These are phyloP conservation scores for Helianthus annuus DNA, from an alignment of 129 eudicot species.

Conservation along the genomic window HanXRQr2.0-SUNRISE NC_035447.2:20621881-20622380, in stretches of 20 bases:
- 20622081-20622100: constrained; percentile 73
- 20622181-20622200: constrained; percentile 39
- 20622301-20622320: constrained; percentile 42
- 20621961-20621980: constrained; percentile 30
- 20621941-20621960: not conserved
- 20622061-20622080: constrained; percentile 75
- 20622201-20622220: constrained; percentile 5
- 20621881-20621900: constrained; percentile 48
- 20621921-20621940: constrained; percentile 10
- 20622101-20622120: constrained; percentile 91
- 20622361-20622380: constrained; percentile 19
- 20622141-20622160: constrained; percentile 36
- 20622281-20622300: constrained; percentile 29
- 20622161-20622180: constrained; percentile 43
- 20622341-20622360: constrained; percentile 47
- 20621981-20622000: constrained; percentile 25
- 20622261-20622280: constrained; percentile 36
- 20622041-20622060: constrained; percentile 82
- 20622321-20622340: constrained; percentile 37
- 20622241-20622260: constrained; percentile 39
- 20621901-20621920: constrained; percentile 23
- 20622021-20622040: constrained; percentile 76
- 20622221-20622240: constrained; percentile 30
- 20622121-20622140: constrained; percentile 86
- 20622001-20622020: constrained; percentile 53